A percentile compares a stretch with the other conserved stretches of the same genome.
Conservation (phyloP, 2,329 filamentous ascomycete species). For the Beauveria bassiana region DNA sequence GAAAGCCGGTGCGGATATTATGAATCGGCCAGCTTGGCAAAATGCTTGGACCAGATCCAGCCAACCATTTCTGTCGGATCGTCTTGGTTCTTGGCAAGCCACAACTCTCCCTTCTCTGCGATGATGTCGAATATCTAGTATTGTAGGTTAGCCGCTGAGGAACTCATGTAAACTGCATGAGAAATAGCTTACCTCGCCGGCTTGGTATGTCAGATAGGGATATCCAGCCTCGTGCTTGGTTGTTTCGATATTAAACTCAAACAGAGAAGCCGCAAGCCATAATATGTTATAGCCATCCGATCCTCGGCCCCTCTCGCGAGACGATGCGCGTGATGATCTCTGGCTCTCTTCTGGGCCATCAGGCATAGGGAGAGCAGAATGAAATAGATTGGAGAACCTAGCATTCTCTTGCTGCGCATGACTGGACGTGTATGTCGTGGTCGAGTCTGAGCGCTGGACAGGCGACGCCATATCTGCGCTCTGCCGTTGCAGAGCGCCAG, state of each 20-base stretch:
- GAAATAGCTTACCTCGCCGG: slow-evolving; percentile 62
- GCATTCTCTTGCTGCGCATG: slow-evolving; percentile 37
- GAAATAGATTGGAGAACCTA: slow-evolving; percentile 72
- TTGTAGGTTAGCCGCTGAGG: neutral
- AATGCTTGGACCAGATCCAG: slow-evolving; percentile 99
- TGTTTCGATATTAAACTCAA: slow-evolving; percentile 94
- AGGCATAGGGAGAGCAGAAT: slow-evolving; percentile 75
- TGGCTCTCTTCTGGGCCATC: slow-evolving; percentile 52
- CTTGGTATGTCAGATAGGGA: slow-evolving; percentile 90
- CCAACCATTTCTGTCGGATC: slow-evolving; percentile 71
- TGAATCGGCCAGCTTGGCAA: slow-evolving; percentile 59
- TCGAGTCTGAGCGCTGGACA: slow-evolving; percentile 45
- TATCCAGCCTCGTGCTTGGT: slow-evolving; percentile 90
- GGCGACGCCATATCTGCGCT: slow-evolving; percentile 42
- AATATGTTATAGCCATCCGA: slow-evolving; percentile 62
- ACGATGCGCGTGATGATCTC: slow-evolving; percentile 51
- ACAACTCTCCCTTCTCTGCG: slow-evolving; percentile 92
- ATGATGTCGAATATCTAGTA: slow-evolving; percentile 77
- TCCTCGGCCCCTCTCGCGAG: slow-evolving; percentile 46
- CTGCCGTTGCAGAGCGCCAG: slow-evolving; percentile 40
- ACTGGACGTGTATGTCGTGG: slow-evolving; percentile 45
- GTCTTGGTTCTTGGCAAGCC: slow-evolving; percentile 96
- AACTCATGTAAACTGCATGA: neutral
- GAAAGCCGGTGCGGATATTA: slow-evolving; percentile 16
- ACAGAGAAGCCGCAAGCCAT: slow-evolving; percentile 87